Conservation (phyloP, 2,329 filamentous ascomycete genomes). For the Fusarium goolgardi region DNA sequence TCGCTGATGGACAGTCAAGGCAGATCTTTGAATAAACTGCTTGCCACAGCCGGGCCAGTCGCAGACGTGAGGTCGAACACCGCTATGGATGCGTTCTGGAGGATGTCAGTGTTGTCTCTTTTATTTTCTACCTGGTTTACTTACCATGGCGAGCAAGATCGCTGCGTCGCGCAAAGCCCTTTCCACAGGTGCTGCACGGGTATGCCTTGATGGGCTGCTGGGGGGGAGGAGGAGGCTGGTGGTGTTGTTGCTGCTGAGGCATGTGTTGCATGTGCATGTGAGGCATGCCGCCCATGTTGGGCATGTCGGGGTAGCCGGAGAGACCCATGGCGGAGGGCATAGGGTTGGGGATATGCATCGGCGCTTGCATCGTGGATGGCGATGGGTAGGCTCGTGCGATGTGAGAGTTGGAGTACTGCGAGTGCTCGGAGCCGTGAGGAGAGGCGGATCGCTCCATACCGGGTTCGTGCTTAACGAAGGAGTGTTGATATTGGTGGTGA, state of each 20-base stretch:
- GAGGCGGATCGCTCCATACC: conserved; percentile 66
- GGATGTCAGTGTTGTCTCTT: conserved; percentile 41
- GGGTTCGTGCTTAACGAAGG: conserved; percentile 53
- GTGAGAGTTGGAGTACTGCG: conserved; percentile 64
- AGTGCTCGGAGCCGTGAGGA: conserved; percentile 70
- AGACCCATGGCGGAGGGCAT: conserved; percentile 59
- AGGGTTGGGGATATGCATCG: conserved; percentile 60
- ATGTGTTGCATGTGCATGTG: conserved; percentile 56
- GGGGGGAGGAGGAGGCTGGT: conserved; percentile 45
- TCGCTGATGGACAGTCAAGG: conserved; percentile 92
- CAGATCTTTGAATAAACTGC: conserved; percentile 96
- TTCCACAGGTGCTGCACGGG: conserved; percentile 88
- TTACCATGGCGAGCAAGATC: conserved; percentile 94
- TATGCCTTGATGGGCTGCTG: conserved; percentile 73
- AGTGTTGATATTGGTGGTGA: conserved; percentile 48
- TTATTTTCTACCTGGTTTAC: conserved; percentile 46
- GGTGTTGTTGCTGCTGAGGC: conserved; percentile 43
- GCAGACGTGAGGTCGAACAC: conserved; percentile 90
- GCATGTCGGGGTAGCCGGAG: conserved; percentile 57
- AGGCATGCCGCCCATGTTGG: conserved; percentile 55
- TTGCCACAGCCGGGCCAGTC: conserved; percentile 91
- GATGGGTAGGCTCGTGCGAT: conserved; percentile 65
- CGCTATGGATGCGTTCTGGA: conserved; percentile 95
- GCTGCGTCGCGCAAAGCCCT: conserved; percentile 92
- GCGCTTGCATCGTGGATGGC: conserved; percentile 63